Percentiles rank a stretch among this genome's conserved stretches.
Conservation (phyloP, 495 filamentous ascomycete species). For the Neurospora discreta region DNA sequence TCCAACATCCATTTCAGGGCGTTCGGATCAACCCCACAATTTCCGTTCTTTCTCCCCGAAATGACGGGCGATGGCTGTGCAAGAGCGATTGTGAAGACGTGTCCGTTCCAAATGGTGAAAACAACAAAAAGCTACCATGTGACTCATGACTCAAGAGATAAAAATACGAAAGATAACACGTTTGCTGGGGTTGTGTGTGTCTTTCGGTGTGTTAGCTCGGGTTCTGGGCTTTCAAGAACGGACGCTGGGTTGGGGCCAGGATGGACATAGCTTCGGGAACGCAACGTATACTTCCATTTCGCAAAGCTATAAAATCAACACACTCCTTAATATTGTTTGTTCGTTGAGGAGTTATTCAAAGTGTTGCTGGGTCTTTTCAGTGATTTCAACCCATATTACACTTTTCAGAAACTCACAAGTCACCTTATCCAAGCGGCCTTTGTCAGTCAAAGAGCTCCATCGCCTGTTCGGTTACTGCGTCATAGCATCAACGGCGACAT, state of each 20-base stretch:
- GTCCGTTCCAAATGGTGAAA: background rate
- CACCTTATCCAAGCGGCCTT: background rate
- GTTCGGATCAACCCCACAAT: background rate
- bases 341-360: background rate
- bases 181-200: background rate
- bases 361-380: background rate
- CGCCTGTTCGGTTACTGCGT: background rate
- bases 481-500: slow-evolving; percentile 1
- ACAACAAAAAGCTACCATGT: background rate
- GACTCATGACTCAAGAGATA: background rate
- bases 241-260: background rate
- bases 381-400: background rate
- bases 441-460: background rate
- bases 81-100: background rate
- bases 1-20: background rate
- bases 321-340: background rate
- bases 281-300: background rate
- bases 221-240: background rate
- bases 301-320: background rate
- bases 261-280: background rate
- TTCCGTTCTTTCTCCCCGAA: background rate
- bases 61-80: background rate
- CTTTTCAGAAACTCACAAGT: background rate
- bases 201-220: background rate
- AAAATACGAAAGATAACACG: slow-evolving; percentile 17